Base-by-base conservation (phyloP, 805 yeast genomes). In the Starmerella davenportii region DNA sequence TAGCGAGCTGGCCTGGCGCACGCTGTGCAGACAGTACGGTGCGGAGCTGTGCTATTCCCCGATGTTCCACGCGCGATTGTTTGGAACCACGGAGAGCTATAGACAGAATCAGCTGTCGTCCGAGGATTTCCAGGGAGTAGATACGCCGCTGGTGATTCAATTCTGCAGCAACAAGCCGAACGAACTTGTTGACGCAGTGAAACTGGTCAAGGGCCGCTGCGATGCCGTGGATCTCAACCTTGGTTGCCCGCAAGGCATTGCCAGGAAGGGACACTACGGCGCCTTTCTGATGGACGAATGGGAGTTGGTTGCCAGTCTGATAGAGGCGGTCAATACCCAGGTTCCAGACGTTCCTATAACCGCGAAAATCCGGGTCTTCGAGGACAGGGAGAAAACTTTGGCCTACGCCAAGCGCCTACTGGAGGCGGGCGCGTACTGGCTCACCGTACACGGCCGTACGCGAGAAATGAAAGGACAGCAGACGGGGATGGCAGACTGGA, bases 161-260 rank as follows among this genome's bases (percentile, higher is more conserved):
- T 90, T 90, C 52, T 90, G 96, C 57, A 96, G 95, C 5, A 90
- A 90, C 56, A 93, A 90, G 50, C 87, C 95, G 0, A 92, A 82
- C 5, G 74, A 72, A 49, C 62, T 90, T 20, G 59, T 90, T 13
- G 56, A 65, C 34, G 96, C 98, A 2, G 96, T 96, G 1, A 67
- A 69, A 48, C 62, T 65, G 19, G 92, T 90, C 2, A 80, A 75
- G 41, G 79, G 76, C 37, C 66, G 71, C 43, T 87, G 96, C 58
- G 96, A 87, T 60, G 98, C 95, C 0, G 92, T 90, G 20, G 98
- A 90, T 59, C 66, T 90, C 48, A 90, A 90, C 52, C 64, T 90
- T 41, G 99, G 99, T 0, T 90, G 99, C 58, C 99, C 99, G 0
- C 99, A 90, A 58, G 95, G 95, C 1, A 90, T 90, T 43, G 99